These are phyloP conservation scores for Cubamyces sp. DNA, from an alignment of 768 basidiomycete genomes.

Conservation along the genomic window DNA sequence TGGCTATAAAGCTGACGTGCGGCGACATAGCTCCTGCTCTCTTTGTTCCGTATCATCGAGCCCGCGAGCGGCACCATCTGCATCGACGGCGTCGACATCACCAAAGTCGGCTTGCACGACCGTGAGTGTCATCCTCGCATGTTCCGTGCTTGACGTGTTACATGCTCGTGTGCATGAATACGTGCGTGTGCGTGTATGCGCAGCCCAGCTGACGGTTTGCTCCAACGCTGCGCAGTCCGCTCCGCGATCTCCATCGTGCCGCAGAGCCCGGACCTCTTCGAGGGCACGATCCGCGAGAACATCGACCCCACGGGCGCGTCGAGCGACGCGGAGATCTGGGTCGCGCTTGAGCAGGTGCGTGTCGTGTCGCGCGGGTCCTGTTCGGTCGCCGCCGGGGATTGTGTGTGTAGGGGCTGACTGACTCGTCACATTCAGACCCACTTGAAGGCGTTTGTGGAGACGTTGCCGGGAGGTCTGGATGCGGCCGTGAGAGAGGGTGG, in stretches of 20 bases:
- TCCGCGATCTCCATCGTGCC: slow-evolving; percentile 86
- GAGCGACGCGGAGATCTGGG: slow-evolving; percentile 85
- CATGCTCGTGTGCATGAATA: too few species aligned
- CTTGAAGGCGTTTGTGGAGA: slow-evolving; percentile 70
- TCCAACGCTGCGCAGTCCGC: slow-evolving; percentile 51
- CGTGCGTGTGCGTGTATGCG: background rate
- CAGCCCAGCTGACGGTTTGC: slow-evolving; percentile 2
- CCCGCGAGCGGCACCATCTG: slow-evolving; percentile 65
- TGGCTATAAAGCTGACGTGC: background rate
- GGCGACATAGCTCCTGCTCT: slow-evolving; percentile 55
- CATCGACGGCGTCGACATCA: slow-evolving; percentile 79
- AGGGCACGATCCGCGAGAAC: slow-evolving; percentile 72
- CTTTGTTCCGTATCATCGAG: slow-evolving; percentile 80
- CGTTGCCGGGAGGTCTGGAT: slow-evolving; percentile 68
- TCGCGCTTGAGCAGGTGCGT: slow-evolving; percentile 71
- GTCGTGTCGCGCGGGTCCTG: slow-evolving; percentile 28
- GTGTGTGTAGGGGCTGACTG: background rate
- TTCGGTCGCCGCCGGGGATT: too few species aligned
- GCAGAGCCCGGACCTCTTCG: slow-evolving; percentile 61
- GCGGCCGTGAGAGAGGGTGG: slow-evolving; percentile 79
- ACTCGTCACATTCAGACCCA: slow-evolving; percentile 49
- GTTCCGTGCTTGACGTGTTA: background rate
- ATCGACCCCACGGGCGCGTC: slow-evolving; percentile 83
- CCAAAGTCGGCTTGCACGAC: slow-evolving; percentile 74
- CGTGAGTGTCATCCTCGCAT: slow-evolving; percentile 42